Evolutionary conservation across 2,329 filamentous ascomycete genomes (phyloP).

Genomic region (Cladosporium phlei): DNA sequence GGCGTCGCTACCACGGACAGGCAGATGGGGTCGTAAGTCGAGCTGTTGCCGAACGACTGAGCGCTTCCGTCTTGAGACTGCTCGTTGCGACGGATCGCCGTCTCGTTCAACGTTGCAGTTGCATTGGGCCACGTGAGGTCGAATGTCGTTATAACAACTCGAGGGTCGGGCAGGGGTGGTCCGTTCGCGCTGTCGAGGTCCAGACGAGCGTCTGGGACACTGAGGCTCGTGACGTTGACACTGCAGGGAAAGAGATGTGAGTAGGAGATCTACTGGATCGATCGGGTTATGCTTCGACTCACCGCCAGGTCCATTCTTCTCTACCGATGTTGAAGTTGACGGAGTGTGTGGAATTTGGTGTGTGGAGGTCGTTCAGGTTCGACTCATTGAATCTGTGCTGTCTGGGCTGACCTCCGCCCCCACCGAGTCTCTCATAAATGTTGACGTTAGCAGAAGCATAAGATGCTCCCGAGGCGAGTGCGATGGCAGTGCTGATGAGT

Average conservation of each 20-base stretch:
- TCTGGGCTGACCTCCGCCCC: neutral
- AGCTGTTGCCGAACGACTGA: neutral
- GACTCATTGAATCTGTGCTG: neutral
- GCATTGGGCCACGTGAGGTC: neutral
- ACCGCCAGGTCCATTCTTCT: neutral
- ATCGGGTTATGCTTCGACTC: no score
- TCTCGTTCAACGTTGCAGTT: neutral
- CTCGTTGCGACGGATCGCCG: neutral
- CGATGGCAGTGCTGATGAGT: no score
- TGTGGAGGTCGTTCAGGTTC: neutral
- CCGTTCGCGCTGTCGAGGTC: neutral
- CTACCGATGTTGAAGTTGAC: conserved; percentile 1
- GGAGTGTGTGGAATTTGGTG: neutral
- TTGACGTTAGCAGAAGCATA: no score
- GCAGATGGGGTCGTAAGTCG: neutral
- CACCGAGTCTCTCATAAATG: no score
- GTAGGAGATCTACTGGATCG: no score
- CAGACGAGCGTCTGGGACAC: neutral
- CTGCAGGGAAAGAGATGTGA: neutral
- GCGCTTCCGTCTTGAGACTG: neutral
- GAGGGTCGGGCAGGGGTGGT: neutral
- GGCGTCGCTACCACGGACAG: neutral
- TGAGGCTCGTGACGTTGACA: neutral
- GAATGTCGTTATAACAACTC: neutral
- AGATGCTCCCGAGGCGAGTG: no score